Evolutionary conservation across 345 rosid genomes (phyloP).

Genomic region (Salix arbutifolia): DNA sequence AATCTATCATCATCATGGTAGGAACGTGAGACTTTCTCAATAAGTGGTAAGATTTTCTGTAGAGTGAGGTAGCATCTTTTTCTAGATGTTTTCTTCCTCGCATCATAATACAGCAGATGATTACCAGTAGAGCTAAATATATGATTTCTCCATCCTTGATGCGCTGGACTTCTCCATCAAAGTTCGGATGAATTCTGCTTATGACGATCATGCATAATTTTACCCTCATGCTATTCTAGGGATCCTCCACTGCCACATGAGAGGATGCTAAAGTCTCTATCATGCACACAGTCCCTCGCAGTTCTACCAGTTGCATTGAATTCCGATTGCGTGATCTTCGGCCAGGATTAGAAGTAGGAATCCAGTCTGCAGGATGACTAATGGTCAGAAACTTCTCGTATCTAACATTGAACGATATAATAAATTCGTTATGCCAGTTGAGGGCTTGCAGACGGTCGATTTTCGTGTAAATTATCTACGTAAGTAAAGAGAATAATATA

Average conservation of each 20-base stretch:
- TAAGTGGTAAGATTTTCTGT: not conserved
- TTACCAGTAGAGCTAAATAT: not conserved
- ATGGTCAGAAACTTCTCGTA: not conserved
- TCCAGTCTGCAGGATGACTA: not conserved
- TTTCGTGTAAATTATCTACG: too few relatives aligned
- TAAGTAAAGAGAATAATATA: too few relatives aligned
- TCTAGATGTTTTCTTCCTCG: not conserved
- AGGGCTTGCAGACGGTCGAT: not conserved
- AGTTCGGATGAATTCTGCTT: not conserved
- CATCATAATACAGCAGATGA: not conserved
- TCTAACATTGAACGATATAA: not conserved
- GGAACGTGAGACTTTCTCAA: not conserved
- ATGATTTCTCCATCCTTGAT: not conserved
- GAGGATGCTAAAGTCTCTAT: not conserved
- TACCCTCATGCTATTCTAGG: not conserved
- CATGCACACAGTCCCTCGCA: slow-evolving; percentile 11
- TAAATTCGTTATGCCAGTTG: not conserved
- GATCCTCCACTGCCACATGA: not conserved
- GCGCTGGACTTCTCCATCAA: slow-evolving; percentile 3
- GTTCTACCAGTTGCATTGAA: slow-evolving; percentile 11
- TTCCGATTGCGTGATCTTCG: not conserved
- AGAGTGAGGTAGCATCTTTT: not conserved
- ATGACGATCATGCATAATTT: not conserved
- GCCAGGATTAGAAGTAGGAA: not conserved
- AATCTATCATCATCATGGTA: not conserved